A percentile compares a stretch with the other conserved stretches of the same genome.
phyloP scores from a whole-genome alignment of 306 rosid species.

The Dalbergia cochinchinensis region DNA sequence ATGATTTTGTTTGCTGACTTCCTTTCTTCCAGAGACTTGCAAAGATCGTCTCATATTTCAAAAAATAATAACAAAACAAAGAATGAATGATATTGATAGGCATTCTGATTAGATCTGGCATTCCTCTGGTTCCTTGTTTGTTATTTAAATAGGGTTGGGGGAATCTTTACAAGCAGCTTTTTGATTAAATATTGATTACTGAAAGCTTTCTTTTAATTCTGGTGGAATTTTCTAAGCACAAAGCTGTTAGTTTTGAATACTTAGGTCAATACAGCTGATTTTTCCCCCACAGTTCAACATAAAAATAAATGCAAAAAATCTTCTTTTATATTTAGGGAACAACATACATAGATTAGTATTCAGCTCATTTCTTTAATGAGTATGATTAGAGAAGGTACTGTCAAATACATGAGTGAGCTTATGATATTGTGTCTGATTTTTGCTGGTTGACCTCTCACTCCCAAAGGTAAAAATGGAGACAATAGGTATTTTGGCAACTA shows the following conservation, averaged over 20 bases:
- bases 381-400: background rate
- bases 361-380: background rate
- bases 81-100: slow-evolving; percentile 11
- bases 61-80: slow-evolving; percentile 18
- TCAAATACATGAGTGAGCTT: background rate
- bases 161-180: slow-evolving; percentile 5
- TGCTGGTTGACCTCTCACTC: background rate
- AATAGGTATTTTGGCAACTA: background rate
- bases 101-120: background rate
- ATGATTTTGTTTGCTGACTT: slow-evolving; percentile 21
- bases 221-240: slow-evolving; percentile 8
- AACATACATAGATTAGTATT: background rate
- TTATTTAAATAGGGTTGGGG: background rate
- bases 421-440: background rate
- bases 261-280: slow-evolving; percentile 1
- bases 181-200: slow-evolving; percentile 13
- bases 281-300: background rate
- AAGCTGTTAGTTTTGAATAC: background rate
- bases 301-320: background rate
- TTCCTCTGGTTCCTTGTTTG: slow-evolving; percentile 2
- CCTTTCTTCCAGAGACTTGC: background rate
- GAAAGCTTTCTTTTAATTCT: background rate
- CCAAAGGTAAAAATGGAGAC: background rate
- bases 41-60: slow-evolving; percentile 1
- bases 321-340: slow-evolving; percentile 13